Evolutionary conservation across 345 rosid species (phyloP).

Genomic region (Bruguiera sexangula): DNA sequence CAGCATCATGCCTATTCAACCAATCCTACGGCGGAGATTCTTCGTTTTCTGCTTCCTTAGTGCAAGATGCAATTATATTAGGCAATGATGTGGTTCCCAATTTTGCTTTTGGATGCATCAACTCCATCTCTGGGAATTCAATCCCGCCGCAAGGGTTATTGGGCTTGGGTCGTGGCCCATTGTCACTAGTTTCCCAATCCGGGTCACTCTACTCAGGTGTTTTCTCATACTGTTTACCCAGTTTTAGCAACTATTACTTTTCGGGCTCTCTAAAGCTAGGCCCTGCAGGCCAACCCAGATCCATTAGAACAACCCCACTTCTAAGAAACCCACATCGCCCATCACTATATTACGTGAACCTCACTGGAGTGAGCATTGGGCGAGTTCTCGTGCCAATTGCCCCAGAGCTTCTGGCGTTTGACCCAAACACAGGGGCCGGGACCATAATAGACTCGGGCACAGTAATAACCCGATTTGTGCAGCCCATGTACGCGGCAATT

Average conservation of each 20-base stretch:
- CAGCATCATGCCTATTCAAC: slow-evolving; percentile 57
- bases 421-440: slow-evolving; percentile 70
- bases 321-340: slow-evolving; percentile 69
- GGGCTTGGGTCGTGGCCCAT: slow-evolving; percentile 84
- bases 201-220: slow-evolving; percentile 61
- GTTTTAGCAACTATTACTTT: slow-evolving; percentile 72
- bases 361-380: slow-evolving; percentile 79
- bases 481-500: slow-evolving; percentile 53
- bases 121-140: slow-evolving; percentile 48
- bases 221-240: slow-evolving; percentile 83
- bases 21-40: slow-evolving; percentile 87
- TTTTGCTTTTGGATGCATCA: slow-evolving; percentile 66
- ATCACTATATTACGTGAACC: slow-evolving; percentile 76
- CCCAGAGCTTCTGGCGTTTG: slow-evolving; percentile 39
- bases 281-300: slow-evolving; percentile 59
- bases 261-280: slow-evolving; percentile 85
- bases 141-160: slow-evolving; percentile 77
- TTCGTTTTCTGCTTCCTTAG: slow-evolving; percentile 59
- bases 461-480: slow-evolving; percentile 71
- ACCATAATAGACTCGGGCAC: slow-evolving; percentile 87
- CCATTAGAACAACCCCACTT: slow-evolving; percentile 62
- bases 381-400: slow-evolving; percentile 44
- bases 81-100: slow-evolving; percentile 45
- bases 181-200: slow-evolving; percentile 64
- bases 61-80: slow-evolving; percentile 52